Conservation (phyloP, 1,284 basidiomycete genomes). For the Taiwanofungus camphoratus region DNA sequence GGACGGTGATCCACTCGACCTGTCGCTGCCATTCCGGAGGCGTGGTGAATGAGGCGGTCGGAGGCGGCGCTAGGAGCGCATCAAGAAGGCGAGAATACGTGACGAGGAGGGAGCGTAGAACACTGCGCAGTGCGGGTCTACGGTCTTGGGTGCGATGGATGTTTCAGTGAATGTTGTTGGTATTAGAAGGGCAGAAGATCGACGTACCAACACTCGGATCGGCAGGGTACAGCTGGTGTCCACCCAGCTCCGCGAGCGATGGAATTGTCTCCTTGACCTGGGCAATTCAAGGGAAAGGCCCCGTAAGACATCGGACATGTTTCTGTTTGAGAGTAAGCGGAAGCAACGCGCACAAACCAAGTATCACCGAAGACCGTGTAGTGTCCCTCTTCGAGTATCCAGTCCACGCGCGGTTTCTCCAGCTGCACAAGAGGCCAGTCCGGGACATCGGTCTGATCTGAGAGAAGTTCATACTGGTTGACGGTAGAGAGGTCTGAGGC, state of each 20-base stretch:
- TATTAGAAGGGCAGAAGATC: neutral
- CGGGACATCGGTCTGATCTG: slow-evolving; percentile 64
- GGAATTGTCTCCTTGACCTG: slow-evolving; percentile 74
- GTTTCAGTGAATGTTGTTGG: neutral
- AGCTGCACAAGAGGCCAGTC: slow-evolving; percentile 65
- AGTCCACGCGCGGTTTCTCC: slow-evolving; percentile 77
- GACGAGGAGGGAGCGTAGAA: slow-evolving; percentile 65
- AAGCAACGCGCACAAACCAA: slow-evolving; percentile 57
- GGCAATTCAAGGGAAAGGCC: neutral
- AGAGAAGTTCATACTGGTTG: slow-evolving; percentile 54
- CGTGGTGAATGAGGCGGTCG: slow-evolving; percentile 36
- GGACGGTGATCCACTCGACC: slow-evolving; percentile 68
- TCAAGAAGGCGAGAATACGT: slow-evolving; percentile 63
- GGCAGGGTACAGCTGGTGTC: slow-evolving; percentile 65
- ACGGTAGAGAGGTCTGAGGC: slow-evolving; percentile 31
- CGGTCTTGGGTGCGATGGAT: slow-evolving; percentile 43
- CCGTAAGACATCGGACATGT: neutral
- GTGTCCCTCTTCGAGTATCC: slow-evolving; percentile 67
- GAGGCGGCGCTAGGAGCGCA: slow-evolving; percentile 58
- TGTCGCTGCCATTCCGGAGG: slow-evolving; percentile 65
- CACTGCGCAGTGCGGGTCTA: slow-evolving; percentile 59
- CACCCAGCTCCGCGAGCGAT: slow-evolving; percentile 64
- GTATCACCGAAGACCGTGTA: slow-evolving; percentile 75
- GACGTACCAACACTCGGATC: slow-evolving; percentile 59
- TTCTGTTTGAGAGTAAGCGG: slow-evolving; percentile 8